Evolutionary conservation across 2,329 filamentous ascomycete species (phyloP), one percentile per base, ranked within the genome.

Genomic region (Ilyonectria sp.): DNA sequence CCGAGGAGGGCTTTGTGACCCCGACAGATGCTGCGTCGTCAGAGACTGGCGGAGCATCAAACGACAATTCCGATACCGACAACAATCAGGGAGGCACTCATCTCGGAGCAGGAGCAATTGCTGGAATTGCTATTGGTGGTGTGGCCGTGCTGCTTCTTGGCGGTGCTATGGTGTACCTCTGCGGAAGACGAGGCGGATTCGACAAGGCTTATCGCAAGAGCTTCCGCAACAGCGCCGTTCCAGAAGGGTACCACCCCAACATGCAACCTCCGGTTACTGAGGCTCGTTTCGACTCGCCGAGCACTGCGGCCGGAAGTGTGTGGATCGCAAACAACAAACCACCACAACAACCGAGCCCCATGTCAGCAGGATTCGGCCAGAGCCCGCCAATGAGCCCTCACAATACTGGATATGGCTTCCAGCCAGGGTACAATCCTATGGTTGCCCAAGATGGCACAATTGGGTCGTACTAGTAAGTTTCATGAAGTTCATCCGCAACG

Each of bases 41-140:
- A 6, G 60, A 60, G 49, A 60, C 65, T 1, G 56, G 65, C 15
- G 40, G 62, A 17, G 52, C 71, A 17, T 54, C 71, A 44, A 44
- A 49, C 43, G 19, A 19, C 47, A 31, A 31, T 15, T 31, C 26
- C 6, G 49, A 52, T 13, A 37, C 55, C 40, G 56, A 71, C 7
- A 55, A 67, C 47, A 31, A 65, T 35, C 58, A 60, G 5, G 37
- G 44, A 6, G 53, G 50, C 29, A 33, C 50, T 35, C 44, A 59
- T 19, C 69, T 81, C 23, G 76, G 74, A 7, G 63, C 77, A 0
- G 88, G 88, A 4, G 86, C 85, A 2, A 91, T 91, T 31, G 89
- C 87, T 1, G 90, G 89, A 5, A 90, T 92, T 33, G 83, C 82
- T 1, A 81, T 92, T 40, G 88, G 89, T 26, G 78, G 76, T 1